A percentile compares a stretch with the other conserved stretches of the same genome.
Evolutionary conservation across 495 filamentous ascomycete genomes (phyloP).

Genomic region (Penicillium tannophilum): DNA sequence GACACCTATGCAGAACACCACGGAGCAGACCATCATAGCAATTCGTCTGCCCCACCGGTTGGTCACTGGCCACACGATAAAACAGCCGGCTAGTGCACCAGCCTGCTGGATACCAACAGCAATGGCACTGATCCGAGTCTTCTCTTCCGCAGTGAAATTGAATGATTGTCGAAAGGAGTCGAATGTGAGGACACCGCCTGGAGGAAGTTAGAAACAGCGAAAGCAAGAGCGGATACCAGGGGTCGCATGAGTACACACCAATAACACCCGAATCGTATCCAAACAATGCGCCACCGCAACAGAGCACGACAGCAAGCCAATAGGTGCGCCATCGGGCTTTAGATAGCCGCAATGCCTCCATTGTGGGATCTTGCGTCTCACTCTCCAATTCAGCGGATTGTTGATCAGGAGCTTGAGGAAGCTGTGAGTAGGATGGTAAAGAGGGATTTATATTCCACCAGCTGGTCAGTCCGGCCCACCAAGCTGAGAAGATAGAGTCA

Average conservation of each 20-base stretch:
- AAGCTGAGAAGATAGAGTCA: slow-evolving; percentile 16
- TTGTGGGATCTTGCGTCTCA: neutral
- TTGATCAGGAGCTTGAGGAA: slow-evolving; percentile 17
- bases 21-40: slow-evolving; percentile 46
- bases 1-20: slow-evolving; percentile 50
- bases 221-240: neutral
- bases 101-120: slow-evolving; percentile 52
- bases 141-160: slow-evolving; percentile 32
- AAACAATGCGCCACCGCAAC: slow-evolving; percentile 47
- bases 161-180: slow-evolving; percentile 49
- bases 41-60: slow-evolving; percentile 44
- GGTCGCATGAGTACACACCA: slow-evolving; percentile 26
- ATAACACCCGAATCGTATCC: slow-evolving; percentile 51
- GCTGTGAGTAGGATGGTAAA: slow-evolving; percentile 16
- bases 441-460: slow-evolving; percentile 13
- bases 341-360: slow-evolving; percentile 32
- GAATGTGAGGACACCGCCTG: slow-evolving; percentile 52
- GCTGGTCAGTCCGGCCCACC: slow-evolving; percentile 10
- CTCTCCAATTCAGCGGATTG: slow-evolving; percentile 7
- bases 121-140: slow-evolving; percentile 45
- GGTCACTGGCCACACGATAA: slow-evolving; percentile 53
- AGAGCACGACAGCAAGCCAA: slow-evolving; percentile 53
- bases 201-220: slow-evolving; percentile 1
- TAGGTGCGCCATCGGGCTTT: slow-evolving; percentile 49
- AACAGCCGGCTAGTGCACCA: slow-evolving; percentile 49